Conservation (phyloP, 257 asterid species). For the Nicotiana tabacum region DNA sequence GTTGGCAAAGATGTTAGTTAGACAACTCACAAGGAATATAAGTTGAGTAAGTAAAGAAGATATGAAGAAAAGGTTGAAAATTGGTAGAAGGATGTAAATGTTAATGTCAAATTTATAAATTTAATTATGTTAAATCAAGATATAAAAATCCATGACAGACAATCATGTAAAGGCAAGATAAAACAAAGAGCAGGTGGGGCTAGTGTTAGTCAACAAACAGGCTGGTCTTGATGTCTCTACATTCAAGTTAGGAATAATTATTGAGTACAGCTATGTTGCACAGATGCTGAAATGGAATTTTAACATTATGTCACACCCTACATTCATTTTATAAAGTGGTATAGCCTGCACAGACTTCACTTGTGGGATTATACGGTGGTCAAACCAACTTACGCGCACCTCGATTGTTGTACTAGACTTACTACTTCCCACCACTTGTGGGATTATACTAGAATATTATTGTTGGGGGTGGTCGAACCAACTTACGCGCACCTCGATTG, state of each 20-base stretch:
- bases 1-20: background rate
- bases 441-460: no score
- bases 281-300: background rate
- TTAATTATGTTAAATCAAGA: background rate
- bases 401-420: background rate
- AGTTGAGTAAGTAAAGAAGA: background rate
- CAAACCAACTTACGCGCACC: background rate
- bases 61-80: background rate
- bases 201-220: slow-evolving; percentile 37
- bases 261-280: slow-evolving; percentile 1
- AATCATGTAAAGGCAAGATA: background rate
- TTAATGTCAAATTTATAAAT: background rate
- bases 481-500: background rate
- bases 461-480: background rate
- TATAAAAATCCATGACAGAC: background rate
- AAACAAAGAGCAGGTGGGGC: background rate
- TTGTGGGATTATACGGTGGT: background rate
- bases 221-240: slow-evolving; percentile 37
- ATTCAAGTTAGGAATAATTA: slow-evolving; percentile 4
- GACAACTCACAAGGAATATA: background rate
- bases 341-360: no score
- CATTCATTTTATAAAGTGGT: background rate
- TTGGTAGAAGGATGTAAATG: background rate
- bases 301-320: background rate
- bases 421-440: background rate